These are phyloP conservation scores for Exsudoporus frostii DNA, from an alignment of 768 basidiomycete species.

Conservation along the genomic window DNA sequence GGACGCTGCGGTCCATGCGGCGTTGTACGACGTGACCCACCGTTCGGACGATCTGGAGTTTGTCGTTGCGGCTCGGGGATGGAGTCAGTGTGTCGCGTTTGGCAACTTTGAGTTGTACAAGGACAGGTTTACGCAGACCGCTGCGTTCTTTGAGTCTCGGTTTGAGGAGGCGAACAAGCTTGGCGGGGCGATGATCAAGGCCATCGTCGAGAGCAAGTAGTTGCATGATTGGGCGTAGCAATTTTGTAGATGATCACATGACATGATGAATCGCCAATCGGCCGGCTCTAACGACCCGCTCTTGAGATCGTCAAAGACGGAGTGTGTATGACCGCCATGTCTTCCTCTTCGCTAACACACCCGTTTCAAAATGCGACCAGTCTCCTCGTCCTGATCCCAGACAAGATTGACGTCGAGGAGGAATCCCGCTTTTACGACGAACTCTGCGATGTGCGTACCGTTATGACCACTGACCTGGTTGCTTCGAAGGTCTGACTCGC, in stretches of 20 bases:
- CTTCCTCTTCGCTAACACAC: constrained; percentile 22
- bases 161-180: constrained; percentile 84
- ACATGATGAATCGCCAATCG: background rate
- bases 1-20: constrained; percentile 68
- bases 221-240: too few relatives aligned
- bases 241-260: constrained; percentile 2
- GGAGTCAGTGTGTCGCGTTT: constrained; percentile 94
- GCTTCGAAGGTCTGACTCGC: too few relatives aligned
- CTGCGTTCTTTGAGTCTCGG: constrained; percentile 77
- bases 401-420: constrained; percentile 63
- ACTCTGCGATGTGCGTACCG: constrained; percentile 48
- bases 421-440: constrained; percentile 67
- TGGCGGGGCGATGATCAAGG: constrained; percentile 87
- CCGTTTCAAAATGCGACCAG: constrained; percentile 47
- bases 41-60: constrained; percentile 92
- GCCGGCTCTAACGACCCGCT: background rate
- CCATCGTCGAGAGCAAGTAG: constrained; percentile 67
- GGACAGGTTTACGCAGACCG: constrained; percentile 74
- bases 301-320: too few relatives aligned
- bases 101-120: constrained; percentile 89
- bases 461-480: too few relatives aligned
- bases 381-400: constrained; percentile 53
- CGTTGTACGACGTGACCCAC: constrained; percentile 72
- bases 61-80: constrained; percentile 87
- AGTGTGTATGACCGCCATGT: too few relatives aligned